A percentile compares a stretch with the other conserved stretches of the same genome.
Conservation (phyloP, 805 yeast species). For the Candida odintsovae region DNA sequence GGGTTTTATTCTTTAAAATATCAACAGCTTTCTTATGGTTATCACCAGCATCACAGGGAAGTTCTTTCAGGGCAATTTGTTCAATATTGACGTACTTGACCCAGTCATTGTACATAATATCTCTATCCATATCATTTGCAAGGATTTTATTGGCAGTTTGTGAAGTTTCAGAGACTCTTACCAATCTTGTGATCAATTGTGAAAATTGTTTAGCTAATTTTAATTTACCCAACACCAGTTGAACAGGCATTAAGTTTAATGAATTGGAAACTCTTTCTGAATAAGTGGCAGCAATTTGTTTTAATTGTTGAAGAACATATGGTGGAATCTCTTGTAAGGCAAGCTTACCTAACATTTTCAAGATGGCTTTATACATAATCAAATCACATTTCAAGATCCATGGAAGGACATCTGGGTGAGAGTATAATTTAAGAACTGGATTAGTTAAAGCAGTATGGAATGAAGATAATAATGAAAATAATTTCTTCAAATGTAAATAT, state of each 20-base stretch:
- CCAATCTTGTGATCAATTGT: constrained; percentile 45
- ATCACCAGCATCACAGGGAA: constrained; percentile 37
- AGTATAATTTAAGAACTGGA: constrained; percentile 55
- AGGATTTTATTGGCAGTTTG: constrained; percentile 43
- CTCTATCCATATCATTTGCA: constrained; percentile 35
- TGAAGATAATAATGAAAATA: constrained; percentile 46
- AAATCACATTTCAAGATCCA: constrained; percentile 72
- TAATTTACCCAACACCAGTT: constrained; percentile 46
- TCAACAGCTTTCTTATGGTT: constrained; percentile 28
- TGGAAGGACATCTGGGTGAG: constrained; percentile 38
- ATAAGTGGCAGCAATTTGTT: constrained; percentile 44
- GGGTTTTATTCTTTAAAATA: constrained; percentile 32
- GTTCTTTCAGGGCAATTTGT: constrained; percentile 41
- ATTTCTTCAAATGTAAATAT: constrained; percentile 57
- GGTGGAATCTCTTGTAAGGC: constrained; percentile 53
- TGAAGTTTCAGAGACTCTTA: constrained; percentile 49
- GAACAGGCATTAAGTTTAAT: constrained; percentile 41
- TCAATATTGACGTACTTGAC: constrained; percentile 38
- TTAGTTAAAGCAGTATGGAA: constrained; percentile 55
- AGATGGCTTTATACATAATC: constrained; percentile 47
- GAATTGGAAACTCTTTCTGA: constrained; percentile 38
- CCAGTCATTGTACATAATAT: constrained; percentile 58
- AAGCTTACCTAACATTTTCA: constrained; percentile 57
- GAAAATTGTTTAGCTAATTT: constrained; percentile 49
- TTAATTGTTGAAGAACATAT: constrained; percentile 48